Percentiles rank a stretch among this genome's conserved stretches.
Conservation (phyloP, 441 rosid species). For the Erodium moschatum region DNA sequence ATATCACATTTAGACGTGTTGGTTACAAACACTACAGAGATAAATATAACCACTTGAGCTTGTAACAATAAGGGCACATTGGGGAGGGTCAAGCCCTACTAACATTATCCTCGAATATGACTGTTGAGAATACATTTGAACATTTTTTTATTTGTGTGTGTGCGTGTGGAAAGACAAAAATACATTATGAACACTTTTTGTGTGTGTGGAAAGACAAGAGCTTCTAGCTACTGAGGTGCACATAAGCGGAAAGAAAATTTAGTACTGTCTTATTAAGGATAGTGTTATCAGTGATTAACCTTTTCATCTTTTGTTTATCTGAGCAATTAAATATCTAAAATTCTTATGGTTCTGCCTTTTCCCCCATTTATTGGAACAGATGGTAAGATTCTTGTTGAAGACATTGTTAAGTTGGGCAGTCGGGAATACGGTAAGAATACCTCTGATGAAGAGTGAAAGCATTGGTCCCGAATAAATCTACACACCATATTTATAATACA, state of each 20-base stretch:
- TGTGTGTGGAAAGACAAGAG: not conserved
- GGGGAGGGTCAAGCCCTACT: too few relatives aligned
- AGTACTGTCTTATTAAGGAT: not conserved
- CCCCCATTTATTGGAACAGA: slow-evolving; percentile 32
- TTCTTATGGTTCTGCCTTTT: slow-evolving; percentile 1
- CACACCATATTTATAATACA: not conserved
- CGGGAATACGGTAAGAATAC: slow-evolving; percentile 18
- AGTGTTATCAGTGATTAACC: too few relatives aligned
- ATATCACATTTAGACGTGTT: not conserved
- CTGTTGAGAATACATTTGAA: too few relatives aligned
- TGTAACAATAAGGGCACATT: not conserved
- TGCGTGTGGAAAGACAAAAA: too few relatives aligned
- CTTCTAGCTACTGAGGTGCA: not conserved
- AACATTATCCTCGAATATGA: too few relatives aligned
- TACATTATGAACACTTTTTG: too few relatives aligned
- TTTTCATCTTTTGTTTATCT: not conserved
- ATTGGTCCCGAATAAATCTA: not conserved
- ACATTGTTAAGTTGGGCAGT: slow-evolving; percentile 73
- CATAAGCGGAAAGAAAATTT: not conserved
- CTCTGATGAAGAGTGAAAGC: slow-evolving; percentile 29
- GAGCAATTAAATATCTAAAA: slow-evolving; percentile 6
- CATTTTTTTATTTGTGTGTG: too few relatives aligned
- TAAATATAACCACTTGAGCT: not conserved
- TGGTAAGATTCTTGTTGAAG: slow-evolving; percentile 88
- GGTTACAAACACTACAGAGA: not conserved